phyloP scores from a whole-genome alignment of 352 stramenopile species.

The Globisporangium solare region DNA sequence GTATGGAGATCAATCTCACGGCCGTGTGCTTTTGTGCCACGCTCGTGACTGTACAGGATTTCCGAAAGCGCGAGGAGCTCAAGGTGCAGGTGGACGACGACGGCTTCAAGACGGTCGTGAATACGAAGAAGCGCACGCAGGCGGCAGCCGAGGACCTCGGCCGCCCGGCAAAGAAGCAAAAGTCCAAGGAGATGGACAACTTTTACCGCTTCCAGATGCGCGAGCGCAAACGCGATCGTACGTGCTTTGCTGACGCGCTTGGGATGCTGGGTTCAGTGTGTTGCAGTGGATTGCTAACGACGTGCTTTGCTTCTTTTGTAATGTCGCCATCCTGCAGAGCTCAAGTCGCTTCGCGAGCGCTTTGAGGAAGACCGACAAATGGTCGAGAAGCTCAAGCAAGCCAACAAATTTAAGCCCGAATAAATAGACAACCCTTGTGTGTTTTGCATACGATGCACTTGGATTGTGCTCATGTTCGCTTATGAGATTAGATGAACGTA shows the following conservation, averaged over 20 bases:
- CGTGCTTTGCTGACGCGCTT: conserved; percentile 18
- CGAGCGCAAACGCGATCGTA: conserved; percentile 83
- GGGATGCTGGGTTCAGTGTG: not conserved
- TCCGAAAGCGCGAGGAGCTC: conserved; percentile 57
- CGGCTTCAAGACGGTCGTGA: conserved; percentile 79
- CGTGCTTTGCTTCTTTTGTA: not conserved
- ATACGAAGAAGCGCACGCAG: conserved; percentile 69
- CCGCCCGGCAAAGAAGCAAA: conserved; percentile 74
- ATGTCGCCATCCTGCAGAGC: conserved; percentile 34
- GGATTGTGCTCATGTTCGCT: too few species aligned
- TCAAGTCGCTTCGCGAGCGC: conserved; percentile 75
- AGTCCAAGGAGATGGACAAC: conserved; percentile 74
- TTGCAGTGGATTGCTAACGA: too few species aligned
- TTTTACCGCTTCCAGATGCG: conserved; percentile 87
- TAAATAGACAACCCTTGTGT: conserved; percentile 23
- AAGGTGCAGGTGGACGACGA: conserved; percentile 81
- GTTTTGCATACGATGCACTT: conserved; percentile 1
- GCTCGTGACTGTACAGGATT: conserved; percentile 24
- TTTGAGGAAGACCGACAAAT: conserved; percentile 79
- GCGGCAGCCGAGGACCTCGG: conserved; percentile 37
- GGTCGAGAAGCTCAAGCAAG: conserved; percentile 81
- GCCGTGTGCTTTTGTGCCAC: not conserved
- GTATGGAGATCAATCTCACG: too few species aligned
- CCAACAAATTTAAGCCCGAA: conserved; percentile 80
- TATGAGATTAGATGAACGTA: too few species aligned